These are phyloP conservation scores for Cyclotella atomus DNA, from an alignment of 108 stramenopile species.

Conservation along the genomic window DNA sequence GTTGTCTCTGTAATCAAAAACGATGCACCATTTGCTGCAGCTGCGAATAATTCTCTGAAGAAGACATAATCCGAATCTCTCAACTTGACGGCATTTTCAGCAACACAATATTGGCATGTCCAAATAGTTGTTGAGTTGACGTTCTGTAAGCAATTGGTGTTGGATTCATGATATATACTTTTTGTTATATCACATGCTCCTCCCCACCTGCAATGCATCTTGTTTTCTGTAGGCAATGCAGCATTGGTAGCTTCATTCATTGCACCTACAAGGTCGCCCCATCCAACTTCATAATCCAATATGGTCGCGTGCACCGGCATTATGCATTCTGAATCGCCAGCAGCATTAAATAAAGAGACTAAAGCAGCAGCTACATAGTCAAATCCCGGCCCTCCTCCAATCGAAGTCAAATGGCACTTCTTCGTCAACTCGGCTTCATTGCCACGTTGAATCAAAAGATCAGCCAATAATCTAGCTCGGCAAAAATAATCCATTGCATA, in stretches of 20 bases:
- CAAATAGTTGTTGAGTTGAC: constrained; percentile 45
- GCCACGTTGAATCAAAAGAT: constrained; percentile 35
- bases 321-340: background rate
- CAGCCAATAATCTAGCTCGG: constrained; percentile 49
- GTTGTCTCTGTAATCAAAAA: constrained; percentile 63
- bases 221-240: constrained; percentile 8
- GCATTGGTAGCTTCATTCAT: constrained; percentile 48
- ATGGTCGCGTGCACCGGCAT: constrained; percentile 37
- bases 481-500: constrained; percentile 67
- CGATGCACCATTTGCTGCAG: constrained; percentile 35
- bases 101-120: constrained; percentile 68
- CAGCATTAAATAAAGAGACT: constrained; percentile 38
- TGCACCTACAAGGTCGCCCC: constrained; percentile 52
- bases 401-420: constrained; percentile 1
- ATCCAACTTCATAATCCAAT: constrained; percentile 72
- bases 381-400: constrained; percentile 78
- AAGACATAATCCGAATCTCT: constrained; percentile 53
- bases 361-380: constrained; percentile 58
- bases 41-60: constrained; percentile 58
- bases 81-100: constrained; percentile 59
- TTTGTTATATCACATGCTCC: constrained; percentile 69
- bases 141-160: constrained; percentile 20
- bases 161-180: constrained; percentile 45
- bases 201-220: constrained; percentile 48
- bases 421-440: background rate